Evolutionary conservation across 139 green algal species (phyloP).

Genomic region (Gonium pectorale): DNA sequence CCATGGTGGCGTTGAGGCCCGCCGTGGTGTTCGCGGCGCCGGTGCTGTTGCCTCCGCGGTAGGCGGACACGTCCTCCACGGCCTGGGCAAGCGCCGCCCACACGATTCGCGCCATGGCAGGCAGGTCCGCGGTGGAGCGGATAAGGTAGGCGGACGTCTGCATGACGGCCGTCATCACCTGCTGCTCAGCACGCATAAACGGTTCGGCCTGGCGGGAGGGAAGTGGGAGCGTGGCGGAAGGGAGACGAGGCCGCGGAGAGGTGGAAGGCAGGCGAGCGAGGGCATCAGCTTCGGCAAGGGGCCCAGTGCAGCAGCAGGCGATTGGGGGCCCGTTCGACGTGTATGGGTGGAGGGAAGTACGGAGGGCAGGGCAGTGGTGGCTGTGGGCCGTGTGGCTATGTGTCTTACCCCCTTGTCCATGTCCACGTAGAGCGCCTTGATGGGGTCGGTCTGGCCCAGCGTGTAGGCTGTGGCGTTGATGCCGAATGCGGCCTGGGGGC

Average conservation of each 20-base stretch:
- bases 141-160: conserved; percentile 11
- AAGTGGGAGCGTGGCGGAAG: background rate
- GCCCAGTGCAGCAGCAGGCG: too few relatives aligned
- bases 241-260: too few relatives aligned
- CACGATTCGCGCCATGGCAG: background rate
- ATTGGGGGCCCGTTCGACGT: too few relatives aligned
- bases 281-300: too few relatives aligned
- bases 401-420: background rate
- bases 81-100: background rate
- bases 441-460: conserved; percentile 19
- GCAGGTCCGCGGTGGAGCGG: background rate
- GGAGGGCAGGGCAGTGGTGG: too few relatives aligned
- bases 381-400: too few relatives aligned
- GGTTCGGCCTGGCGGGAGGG: background rate
- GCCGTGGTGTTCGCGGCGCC: too few relatives aligned
- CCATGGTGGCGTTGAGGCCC: too few relatives aligned
- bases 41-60: background rate
- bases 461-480: conserved; percentile 30
- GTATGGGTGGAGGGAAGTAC: too few relatives aligned
- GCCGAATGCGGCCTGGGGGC: conserved; percentile 19
- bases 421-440: conserved; percentile 32
- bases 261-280: too few relatives aligned
- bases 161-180: conserved; percentile 21
- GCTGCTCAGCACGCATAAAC: conserved; percentile 20
- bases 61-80: background rate